Evolutionary conservation across 116 monocot genomes (phyloP), one percentile per base, ranked within the genome.

Genomic region (Zostera marina): DNA sequence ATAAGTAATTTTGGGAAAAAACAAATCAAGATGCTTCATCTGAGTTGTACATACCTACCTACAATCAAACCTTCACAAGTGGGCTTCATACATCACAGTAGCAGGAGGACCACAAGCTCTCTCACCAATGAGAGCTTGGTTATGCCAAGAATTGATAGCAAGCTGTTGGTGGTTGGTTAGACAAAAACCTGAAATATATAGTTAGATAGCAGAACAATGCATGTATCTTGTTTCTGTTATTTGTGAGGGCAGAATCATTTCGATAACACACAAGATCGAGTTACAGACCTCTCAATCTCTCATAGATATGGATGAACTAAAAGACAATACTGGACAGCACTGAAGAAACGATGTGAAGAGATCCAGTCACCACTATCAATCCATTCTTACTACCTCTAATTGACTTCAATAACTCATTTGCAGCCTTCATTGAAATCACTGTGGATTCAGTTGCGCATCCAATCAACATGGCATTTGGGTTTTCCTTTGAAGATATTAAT

Each of bases 331-430:
- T 56, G 61, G 72, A 53, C 58, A 89, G 65, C n/a, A 84, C 38
- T 12, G 79, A 72, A 25, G 89, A 73, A 67, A 80, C 96, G 8
- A 96, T 54, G 72, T 96, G 85, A 47, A 96, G 63, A 48, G 89
- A 96, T 17, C 96, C 96, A 13, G 85, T 96, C 26, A 81, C 82
- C 20, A 81, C 81, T 58, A 96, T 67, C 9, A 96, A 64, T 11
- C 76, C 65, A 4, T 54, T 19, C 47, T 43, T 54, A 32, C 62
- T 25, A 14, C 19, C 56, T 1, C 52, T 52, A 61, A 66, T 77
- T 41, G 22, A 49, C 46, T 69, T 55, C 22, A 96, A 68, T 26
- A 89, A 55, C 55, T 71, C 58, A 24, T 62, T 63, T 5, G 85
- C 82, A 40, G 70, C 13, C 53, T 58, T 65, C 20, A 96, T 25